Conservation (phyloP, 106 monocot species). For the Amphibolis antarctica region DNA sequence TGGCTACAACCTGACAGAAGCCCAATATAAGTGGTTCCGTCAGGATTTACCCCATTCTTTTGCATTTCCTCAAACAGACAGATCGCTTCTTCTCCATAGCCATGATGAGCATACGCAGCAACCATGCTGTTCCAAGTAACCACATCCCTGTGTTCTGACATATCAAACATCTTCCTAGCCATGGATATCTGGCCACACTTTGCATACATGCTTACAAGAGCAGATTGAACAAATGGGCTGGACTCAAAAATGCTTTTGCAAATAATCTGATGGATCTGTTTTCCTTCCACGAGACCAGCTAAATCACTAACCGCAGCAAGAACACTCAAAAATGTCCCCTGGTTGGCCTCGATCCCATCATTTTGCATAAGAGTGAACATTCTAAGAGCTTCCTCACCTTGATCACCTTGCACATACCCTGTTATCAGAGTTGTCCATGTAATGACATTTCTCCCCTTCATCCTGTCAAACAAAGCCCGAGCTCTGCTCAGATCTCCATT, state of each 20-base stretch:
- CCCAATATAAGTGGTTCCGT: constrained; percentile 58
- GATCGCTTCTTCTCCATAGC: constrained; percentile 43
- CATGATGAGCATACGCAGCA: constrained; percentile 64
- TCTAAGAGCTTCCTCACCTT: constrained; percentile 40
- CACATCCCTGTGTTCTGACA: constrained; percentile 27
- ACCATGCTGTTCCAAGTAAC: constrained; percentile 75
- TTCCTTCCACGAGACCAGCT: constrained; percentile 38
- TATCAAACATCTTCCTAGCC: constrained; percentile 43
- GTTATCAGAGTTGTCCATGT: constrained; percentile 54
- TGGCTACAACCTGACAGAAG: constrained; percentile 83
- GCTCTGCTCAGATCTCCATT: constrained; percentile 27
- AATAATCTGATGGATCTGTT: constrained; percentile 55
- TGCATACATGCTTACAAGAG: constrained; percentile 66
- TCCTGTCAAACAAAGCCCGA: constrained; percentile 26
- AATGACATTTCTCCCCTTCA: constrained; percentile 38
- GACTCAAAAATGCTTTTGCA: constrained; percentile 48
- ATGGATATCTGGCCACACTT: constrained; percentile 57
- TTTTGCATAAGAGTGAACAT: constrained; percentile 34
- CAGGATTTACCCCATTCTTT: constrained; percentile 32
- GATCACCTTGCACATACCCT: constrained; percentile 34
- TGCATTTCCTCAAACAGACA: constrained; percentile 41
- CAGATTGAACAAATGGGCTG: constrained; percentile 34
- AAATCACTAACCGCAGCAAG: constrained; percentile 40
- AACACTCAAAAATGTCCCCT: constrained; percentile 48
- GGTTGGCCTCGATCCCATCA: constrained; percentile 30